Percentiles rank a stretch among this genome's conserved stretches.
phyloP scores from a whole-genome alignment of 371 early-diverging fungal genomes.

The Neoconidiobolus thromboides region DNA sequence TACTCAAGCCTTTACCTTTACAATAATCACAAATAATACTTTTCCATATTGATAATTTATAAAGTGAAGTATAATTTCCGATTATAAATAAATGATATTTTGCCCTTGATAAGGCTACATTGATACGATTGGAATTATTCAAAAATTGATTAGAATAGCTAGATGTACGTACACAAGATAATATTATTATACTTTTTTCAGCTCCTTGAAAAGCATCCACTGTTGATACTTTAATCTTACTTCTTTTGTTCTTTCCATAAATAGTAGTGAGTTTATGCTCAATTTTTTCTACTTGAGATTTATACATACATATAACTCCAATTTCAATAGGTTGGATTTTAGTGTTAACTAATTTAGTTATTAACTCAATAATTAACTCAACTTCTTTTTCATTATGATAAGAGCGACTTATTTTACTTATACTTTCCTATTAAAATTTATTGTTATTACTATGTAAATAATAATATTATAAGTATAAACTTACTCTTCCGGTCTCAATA shows the following conservation, averaged over 20 bases:
- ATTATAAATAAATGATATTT: slow-evolving; percentile 17
- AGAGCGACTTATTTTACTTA: slow-evolving; percentile 12
- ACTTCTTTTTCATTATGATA: slow-evolving; percentile 32
- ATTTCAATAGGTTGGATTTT: slow-evolving; percentile 17
- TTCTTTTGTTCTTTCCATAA: slow-evolving; percentile 12
- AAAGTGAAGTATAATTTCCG: neutral
- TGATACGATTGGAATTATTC: slow-evolving; percentile 23
- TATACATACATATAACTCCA: slow-evolving; percentile 42
- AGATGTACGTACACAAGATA: slow-evolving; percentile 44
- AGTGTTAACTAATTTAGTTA: slow-evolving; percentile 15
- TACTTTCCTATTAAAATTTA: slow-evolving; percentile 14
- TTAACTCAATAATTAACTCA: slow-evolving; percentile 14
- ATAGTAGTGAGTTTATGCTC: slow-evolving; percentile 7
- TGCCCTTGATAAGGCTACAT: slow-evolving; percentile 30
- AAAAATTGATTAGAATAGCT: slow-evolving; percentile 18
- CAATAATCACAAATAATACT: too few relatives aligned
- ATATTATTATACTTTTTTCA: slow-evolving; percentile 52
- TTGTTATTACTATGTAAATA: neutral
- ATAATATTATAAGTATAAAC: neutral
- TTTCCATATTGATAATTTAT: too few relatives aligned
- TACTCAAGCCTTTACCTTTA: too few relatives aligned
- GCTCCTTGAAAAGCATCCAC: slow-evolving; percentile 78
- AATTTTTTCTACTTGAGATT: slow-evolving; percentile 19
- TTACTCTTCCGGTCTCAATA: slow-evolving; percentile 18
- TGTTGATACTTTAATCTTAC: slow-evolving; percentile 20